A percentile compares a stretch with the other conserved stretches of the same genome.
Evolutionary conservation across 2,329 filamentous ascomycete species (phyloP).

Genomic region (Orbilia quercus): DNA sequence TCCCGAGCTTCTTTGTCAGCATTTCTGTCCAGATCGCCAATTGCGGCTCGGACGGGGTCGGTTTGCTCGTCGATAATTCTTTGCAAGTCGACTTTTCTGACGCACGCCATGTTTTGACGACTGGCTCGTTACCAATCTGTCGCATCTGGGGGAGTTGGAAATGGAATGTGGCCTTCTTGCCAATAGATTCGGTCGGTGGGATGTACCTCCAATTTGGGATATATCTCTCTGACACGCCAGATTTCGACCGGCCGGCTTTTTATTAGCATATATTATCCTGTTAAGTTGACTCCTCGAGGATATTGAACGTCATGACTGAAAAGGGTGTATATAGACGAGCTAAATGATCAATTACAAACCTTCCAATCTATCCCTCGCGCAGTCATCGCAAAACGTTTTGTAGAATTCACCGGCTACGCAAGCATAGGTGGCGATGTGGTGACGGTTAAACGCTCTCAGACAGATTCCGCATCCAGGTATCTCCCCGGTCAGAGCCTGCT

Average conservation of each 20-base stretch:
- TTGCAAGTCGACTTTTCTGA: conserved; percentile 30
- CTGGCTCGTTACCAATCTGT: conserved; percentile 15
- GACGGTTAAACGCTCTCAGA: conserved; percentile 12
- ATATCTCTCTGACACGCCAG: conserved; percentile 36
- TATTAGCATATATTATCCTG: too few species aligned
- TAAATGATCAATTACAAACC: conserved; percentile 4
- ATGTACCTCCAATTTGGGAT: conserved; percentile 33
- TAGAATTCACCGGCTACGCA: conserved; percentile 29
- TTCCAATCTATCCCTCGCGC: conserved; percentile 28
- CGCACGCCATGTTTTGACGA: conserved; percentile 7
- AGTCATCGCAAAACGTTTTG: conserved; percentile 30
- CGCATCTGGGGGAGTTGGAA: conserved; percentile 19
- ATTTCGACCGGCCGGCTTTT: too few species aligned
- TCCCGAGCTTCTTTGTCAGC: conserved; percentile 32
- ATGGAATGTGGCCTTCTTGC: conserved; percentile 9
- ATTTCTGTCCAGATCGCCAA: neutral
- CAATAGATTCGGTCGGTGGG: conserved; percentile 30
- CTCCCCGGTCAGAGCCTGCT: conserved; percentile 17
- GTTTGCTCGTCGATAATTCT: conserved; percentile 23
- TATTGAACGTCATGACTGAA: neutral
- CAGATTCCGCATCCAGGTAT: conserved; percentile 31
- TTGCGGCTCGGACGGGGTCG: conserved; percentile 4
- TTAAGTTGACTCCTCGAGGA: too few species aligned
- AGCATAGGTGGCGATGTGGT: neutral
- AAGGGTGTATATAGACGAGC: neutral